These are phyloP conservation scores for Chloroidium sp. DNA, from an alignment of 163 green algal species.

Conservation along the genomic window DNA sequence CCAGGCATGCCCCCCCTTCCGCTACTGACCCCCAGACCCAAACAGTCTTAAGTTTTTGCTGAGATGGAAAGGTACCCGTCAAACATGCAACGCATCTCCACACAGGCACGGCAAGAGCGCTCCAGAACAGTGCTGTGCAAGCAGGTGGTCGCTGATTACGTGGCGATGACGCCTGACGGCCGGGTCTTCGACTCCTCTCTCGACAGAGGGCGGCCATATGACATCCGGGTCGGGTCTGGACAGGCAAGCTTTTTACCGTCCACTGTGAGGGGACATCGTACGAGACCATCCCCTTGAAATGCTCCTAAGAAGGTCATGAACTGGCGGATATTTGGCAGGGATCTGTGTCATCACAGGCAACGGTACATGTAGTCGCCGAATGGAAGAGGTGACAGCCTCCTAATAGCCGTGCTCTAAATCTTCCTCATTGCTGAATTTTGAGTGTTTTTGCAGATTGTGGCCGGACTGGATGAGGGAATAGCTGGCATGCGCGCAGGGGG, in stretches of 20 bases:
- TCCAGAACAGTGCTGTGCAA: slow-evolving; percentile 4
- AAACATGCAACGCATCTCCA: too few species aligned
- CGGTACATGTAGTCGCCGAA: too few species aligned
- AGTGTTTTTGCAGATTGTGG: slow-evolving; percentile 37
- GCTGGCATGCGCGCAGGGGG: slow-evolving; percentile 77
- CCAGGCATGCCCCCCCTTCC: slow-evolving; percentile 40
- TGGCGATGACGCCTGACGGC: slow-evolving; percentile 74
- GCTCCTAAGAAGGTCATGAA: background rate
- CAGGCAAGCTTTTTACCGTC: slow-evolving; percentile 27
- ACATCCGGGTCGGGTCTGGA: slow-evolving; percentile 70
- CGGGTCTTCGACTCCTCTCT: slow-evolving; percentile 80
- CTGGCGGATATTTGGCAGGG: background rate
- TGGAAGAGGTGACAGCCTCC: background rate
- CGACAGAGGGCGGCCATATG: slow-evolving; percentile 77
- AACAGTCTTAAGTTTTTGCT: too few species aligned
- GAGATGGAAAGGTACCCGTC: too few species aligned
- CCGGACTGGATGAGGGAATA: slow-evolving; percentile 88
- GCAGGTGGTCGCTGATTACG: slow-evolving; percentile 81
- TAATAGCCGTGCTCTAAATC: background rate
- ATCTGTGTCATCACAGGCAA: too few species aligned
- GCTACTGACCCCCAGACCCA: background rate
- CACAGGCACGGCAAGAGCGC: background rate
- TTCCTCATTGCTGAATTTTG: background rate
- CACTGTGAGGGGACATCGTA: background rate
- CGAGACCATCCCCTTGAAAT: background rate